Conservation (phyloP, 176 grass and related monocot species). For the Cenchrus purpureus region DNA sequence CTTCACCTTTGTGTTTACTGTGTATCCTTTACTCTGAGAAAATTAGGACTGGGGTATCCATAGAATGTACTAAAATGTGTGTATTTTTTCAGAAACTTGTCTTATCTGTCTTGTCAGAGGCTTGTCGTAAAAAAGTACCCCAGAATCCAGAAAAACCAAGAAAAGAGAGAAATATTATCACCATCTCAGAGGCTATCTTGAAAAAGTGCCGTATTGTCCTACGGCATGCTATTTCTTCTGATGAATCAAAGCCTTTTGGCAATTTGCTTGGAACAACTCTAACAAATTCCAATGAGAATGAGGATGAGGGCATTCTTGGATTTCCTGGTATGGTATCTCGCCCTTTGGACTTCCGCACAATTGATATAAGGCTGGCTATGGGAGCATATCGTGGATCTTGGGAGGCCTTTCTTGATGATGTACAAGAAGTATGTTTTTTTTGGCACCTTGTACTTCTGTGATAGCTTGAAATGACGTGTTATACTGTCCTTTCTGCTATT, state of each 20-base stretch:
- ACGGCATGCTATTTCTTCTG: slow-evolving; percentile 71
- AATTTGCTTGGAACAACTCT: slow-evolving; percentile 94
- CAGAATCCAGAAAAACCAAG: slow-evolving; percentile 57
- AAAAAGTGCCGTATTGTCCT: slow-evolving; percentile 82
- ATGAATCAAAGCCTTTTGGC: slow-evolving; percentile 86
- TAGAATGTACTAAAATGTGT: slow-evolving; percentile 26
- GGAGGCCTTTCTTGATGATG: slow-evolving; percentile 95
- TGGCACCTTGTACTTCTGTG: slow-evolving; percentile 16
- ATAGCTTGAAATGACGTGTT: slow-evolving; percentile 17
- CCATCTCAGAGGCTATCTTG: slow-evolving; percentile 76
- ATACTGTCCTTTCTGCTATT: not conserved
- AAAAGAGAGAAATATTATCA: slow-evolving; percentile 66
- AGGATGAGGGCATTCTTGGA: slow-evolving; percentile 95
- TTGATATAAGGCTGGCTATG: slow-evolving; percentile 91
- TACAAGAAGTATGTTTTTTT: slow-evolving; percentile 69
- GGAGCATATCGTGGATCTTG: slow-evolving; percentile 84
- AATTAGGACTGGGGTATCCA: not conserved
- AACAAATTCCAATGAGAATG: slow-evolving; percentile 83
- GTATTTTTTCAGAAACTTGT: slow-evolving; percentile 84
- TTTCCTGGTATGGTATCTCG: slow-evolving; percentile 97
- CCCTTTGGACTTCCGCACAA: slow-evolving; percentile 93
- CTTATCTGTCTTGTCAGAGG: slow-evolving; percentile 78
- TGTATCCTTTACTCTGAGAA: slow-evolving; percentile 24
- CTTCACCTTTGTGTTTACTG: slow-evolving; percentile 6
- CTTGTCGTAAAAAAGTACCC: slow-evolving; percentile 50